These are phyloP conservation scores for Kandelia obovata DNA, from an alignment of 345 rosid genomes.

Conservation along the genomic window DNA sequence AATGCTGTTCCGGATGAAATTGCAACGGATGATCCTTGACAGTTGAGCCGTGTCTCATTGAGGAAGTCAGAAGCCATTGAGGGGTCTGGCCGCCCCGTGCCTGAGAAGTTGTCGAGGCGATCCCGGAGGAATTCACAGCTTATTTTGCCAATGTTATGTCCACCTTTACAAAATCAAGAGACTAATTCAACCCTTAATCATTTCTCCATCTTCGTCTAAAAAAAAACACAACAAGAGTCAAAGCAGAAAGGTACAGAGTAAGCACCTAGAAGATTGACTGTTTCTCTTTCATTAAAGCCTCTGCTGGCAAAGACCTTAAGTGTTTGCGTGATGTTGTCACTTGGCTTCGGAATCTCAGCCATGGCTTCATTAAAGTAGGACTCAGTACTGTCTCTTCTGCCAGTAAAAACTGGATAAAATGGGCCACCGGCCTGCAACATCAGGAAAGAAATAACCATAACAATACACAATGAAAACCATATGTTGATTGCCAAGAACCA, in stretches of 20 bases:
- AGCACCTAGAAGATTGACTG: slow-evolving; percentile 47
- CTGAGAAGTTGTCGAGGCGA: slow-evolving; percentile 38
- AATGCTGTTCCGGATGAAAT: slow-evolving; percentile 40
- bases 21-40: slow-evolving; percentile 22
- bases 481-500: no score
- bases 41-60: slow-evolving; percentile 26
- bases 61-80: slow-evolving; percentile 35
- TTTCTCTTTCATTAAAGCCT: slow-evolving; percentile 46
- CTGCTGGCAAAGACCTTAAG: slow-evolving; percentile 34
- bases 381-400: slow-evolving; percentile 43
- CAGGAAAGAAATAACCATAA: slow-evolving; percentile 2
- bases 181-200: background rate
- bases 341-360: slow-evolving; percentile 41
- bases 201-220: background rate
- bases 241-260: background rate
- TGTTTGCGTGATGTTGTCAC: slow-evolving; percentile 25
- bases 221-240: background rate
- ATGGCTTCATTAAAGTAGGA: slow-evolving; percentile 38
- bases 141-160: slow-evolving; percentile 42
- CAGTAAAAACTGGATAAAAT: slow-evolving; percentile 49
- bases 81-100: slow-evolving; percentile 43
- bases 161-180: slow-evolving; percentile 29
- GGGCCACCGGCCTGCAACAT: slow-evolving; percentile 47
- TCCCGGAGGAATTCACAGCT: slow-evolving; percentile 37
- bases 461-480: background rate